phyloP scores from a whole-genome alignment of 805 yeast genomes.

The Priceomyces melissophilus region DNA sequence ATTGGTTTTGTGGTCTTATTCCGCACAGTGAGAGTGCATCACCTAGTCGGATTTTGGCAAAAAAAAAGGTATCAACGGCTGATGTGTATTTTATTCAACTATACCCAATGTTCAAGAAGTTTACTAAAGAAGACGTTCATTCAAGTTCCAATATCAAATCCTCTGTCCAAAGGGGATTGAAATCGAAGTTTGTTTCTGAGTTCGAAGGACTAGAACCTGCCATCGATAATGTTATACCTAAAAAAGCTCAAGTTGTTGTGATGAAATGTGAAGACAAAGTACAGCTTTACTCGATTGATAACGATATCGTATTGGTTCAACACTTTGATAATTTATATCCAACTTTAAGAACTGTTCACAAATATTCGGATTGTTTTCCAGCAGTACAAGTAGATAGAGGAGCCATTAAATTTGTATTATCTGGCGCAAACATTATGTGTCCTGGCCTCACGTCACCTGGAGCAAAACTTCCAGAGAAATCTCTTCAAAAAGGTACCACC shows the following conservation, averaged over 20 bases:
- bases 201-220: conserved; percentile 72
- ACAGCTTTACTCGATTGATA: conserved; percentile 69
- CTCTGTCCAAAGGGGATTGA: conserved; percentile 88
- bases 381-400: conserved; percentile 90
- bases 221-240: conserved; percentile 82
- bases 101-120: conserved; percentile 52
- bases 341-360: conserved; percentile 68
- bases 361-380: conserved; percentile 81
- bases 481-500: conserved; percentile 61
- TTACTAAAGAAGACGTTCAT: conserved; percentile 82
- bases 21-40: no score
- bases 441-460: conserved; percentile 90
- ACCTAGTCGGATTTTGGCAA: no score
- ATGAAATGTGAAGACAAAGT: conserved; percentile 89
- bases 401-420: conserved; percentile 90
- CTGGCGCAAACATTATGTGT: conserved; percentile 97
- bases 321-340: conserved; percentile 81
- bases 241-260: conserved; percentile 75
- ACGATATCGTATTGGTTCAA: conserved; percentile 74
- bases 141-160: conserved; percentile 90
- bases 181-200: conserved; percentile 66
- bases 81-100: neutral
- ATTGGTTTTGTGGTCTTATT: no score
- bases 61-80: no score
- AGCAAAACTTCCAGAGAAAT: conserved; percentile 74